Evolutionary conservation across 225 moss, liverwort and hornwort genomes (phyloP).

Genomic region (Sphagnum contortum): DNA sequence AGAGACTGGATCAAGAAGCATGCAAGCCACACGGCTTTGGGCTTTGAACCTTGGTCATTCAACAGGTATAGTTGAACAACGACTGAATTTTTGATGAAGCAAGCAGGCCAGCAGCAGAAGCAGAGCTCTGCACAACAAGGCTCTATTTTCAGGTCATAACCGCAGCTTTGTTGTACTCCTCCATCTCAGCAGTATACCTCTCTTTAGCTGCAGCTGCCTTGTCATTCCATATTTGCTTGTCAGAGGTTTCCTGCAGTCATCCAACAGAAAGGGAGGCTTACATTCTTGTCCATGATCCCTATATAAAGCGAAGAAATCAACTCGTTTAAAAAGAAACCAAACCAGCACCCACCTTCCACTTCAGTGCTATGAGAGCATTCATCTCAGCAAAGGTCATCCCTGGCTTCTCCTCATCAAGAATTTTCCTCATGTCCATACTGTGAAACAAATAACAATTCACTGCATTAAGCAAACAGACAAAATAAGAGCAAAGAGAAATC

Average conservation of each 20-base stretch:
- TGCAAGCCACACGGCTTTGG: too few species aligned
- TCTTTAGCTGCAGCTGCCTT: constrained; percentile 39
- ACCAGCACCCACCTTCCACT: constrained; percentile 39
- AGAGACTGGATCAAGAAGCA: too few species aligned
- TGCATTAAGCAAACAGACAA: background rate
- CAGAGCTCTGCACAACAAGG: background rate
- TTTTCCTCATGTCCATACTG: constrained; percentile 49
- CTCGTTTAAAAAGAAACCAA: background rate
- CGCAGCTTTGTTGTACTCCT: constrained; percentile 35
- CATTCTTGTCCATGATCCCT: background rate
- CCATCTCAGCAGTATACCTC: constrained; percentile 41
- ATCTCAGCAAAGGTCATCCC: constrained; percentile 41
- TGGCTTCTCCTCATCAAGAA: constrained; percentile 20
- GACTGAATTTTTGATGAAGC: background rate
- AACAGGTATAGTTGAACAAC: constrained; percentile 5
- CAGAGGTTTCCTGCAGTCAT: constrained; percentile 29
- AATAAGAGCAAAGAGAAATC: background rate
- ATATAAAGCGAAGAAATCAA: background rate
- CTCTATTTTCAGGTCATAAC: constrained; percentile 19
- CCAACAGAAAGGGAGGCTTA: background rate
- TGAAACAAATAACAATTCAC: background rate
- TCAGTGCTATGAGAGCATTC: constrained; percentile 30
- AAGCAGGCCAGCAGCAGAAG: too few species aligned
- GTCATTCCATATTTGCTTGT: constrained; percentile 44
- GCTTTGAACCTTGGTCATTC: background rate